phyloP scores from a whole-genome alignment of 441 rosid genomes.

The Pelargonium citronellum region DNA sequence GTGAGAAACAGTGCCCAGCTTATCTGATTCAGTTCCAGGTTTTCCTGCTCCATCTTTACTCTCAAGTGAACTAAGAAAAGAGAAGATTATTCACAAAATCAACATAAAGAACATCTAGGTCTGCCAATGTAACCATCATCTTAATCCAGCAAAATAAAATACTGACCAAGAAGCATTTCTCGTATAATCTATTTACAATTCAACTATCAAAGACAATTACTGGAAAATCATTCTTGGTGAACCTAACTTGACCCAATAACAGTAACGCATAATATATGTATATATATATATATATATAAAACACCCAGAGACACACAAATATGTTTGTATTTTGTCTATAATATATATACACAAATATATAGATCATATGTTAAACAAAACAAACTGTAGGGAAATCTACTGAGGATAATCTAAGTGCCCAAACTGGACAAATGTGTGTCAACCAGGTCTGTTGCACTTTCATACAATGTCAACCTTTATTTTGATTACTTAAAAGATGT shows the following conservation, averaged over 20 bases:
- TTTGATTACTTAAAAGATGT: neutral
- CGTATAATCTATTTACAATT: neutral
- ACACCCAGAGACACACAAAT: too few species aligned
- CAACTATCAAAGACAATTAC: neutral
- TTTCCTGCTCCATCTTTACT: slow-evolving; percentile 50
- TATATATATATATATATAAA: too few species aligned
- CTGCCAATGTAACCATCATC: neutral
- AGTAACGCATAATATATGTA: too few species aligned
- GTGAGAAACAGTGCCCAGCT: slow-evolving; percentile 26
- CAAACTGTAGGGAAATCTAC: too few species aligned
- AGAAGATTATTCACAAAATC: slow-evolving; percentile 9
- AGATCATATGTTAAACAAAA: neutral
- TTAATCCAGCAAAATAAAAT: neutral
- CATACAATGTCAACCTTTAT: neutral
- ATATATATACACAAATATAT: too few species aligned
- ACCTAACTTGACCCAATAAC: neutral
- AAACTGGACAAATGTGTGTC: neutral
- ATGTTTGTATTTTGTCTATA: too few species aligned
- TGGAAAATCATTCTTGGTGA: neutral
- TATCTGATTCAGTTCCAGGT: slow-evolving; percentile 43
- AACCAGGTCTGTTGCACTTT: neutral
- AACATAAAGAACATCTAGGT: slow-evolving; percentile 7
- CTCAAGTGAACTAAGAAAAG: slow-evolving; percentile 45
- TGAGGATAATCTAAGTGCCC: neutral
- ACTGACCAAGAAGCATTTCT: neutral